phyloP scores from a whole-genome alignment of 768 basidiomycete genomes.

The Pulveroboletus ravenelii region DNA sequence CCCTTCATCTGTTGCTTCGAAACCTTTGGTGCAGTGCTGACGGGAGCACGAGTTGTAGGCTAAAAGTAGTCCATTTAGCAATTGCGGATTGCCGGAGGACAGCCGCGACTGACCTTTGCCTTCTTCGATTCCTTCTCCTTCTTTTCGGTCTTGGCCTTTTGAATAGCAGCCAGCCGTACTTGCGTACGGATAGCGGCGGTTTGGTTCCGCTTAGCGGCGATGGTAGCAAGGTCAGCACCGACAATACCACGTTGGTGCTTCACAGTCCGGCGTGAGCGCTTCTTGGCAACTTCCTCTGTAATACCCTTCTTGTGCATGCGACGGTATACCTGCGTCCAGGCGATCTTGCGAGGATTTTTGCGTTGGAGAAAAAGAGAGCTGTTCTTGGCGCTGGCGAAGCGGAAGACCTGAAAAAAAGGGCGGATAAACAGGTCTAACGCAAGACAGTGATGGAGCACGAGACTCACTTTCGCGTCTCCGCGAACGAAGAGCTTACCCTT shows the following conservation, averaged over 20 bases:
- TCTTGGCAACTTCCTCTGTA: conserved; percentile 99
- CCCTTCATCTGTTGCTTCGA: conserved; percentile 98
- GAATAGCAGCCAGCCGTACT: conserved; percentile 78
- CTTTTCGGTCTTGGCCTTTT: conserved; percentile 95
- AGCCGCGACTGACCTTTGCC: conserved; percentile 50
- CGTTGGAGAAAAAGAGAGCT: conserved; percentile 97
- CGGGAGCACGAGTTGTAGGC: conserved; percentile 50
- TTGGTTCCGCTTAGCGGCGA: conserved; percentile 91
- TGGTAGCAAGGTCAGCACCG: conserved; percentile 89
- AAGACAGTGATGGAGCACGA: neutral
- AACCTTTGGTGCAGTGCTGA: conserved; percentile 69
- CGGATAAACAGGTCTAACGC: neutral
- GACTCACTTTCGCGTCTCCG: conserved; percentile 86
- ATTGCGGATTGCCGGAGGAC: neutral
- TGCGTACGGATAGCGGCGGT: conserved; percentile 78
- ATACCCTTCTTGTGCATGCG: conserved; percentile 99
- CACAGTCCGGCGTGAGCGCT: conserved; percentile 92
- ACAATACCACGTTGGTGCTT: conserved; percentile 98
- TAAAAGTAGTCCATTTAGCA: conserved; percentile 22
- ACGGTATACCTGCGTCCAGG: conserved; percentile 92
- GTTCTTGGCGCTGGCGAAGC: conserved; percentile 89
- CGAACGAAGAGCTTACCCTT: conserved; percentile 96
- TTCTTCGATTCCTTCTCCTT: conserved; percentile 94
- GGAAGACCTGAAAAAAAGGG: conserved; percentile 77
- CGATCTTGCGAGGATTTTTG: conserved; percentile 99